A percentile compares a stretch with the other conserved stretches of the same genome.
phyloP scores from a whole-genome alignment of 1,284 basidiomycete species.

The Uromyces viciae-fabae region DNA sequence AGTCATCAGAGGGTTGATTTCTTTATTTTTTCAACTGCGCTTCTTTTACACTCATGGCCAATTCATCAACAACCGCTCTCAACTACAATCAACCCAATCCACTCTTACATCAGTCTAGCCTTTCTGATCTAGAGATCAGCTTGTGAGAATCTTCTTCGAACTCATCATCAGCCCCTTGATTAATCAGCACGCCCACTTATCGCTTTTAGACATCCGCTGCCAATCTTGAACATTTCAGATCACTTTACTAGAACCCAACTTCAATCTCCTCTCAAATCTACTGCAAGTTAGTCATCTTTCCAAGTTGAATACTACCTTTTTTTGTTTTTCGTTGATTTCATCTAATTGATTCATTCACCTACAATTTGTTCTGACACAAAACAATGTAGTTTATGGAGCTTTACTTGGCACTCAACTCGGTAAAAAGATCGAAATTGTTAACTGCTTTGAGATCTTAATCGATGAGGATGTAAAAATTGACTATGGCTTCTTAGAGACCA shows the following conservation, averaged over 20 bases:
- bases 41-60: no score
- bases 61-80: no score
- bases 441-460: constrained; percentile 83
- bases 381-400: constrained; percentile 72
- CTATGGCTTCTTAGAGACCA: constrained; percentile 72
- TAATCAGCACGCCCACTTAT: neutral
- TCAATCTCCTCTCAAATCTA: constrained; percentile 60
- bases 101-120: neutral
- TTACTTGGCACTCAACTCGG: constrained; percentile 91
- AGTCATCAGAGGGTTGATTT: no score
- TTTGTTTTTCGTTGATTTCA: neutral
- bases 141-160: neutral
- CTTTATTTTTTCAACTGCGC: no score
- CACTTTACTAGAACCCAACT: constrained; percentile 79
- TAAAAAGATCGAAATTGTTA: constrained; percentile 90
- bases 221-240: constrained; percentile 94
- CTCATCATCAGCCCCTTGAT: no score
- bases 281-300: neutral
- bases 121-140: constrained; percentile 16
- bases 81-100: neutral
- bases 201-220: constrained; percentile 74
- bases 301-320: no score
- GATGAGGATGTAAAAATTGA: constrained; percentile 59
- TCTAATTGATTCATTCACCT: neutral
- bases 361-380: neutral